These are phyloP conservation scores for Sugiyamaella neomexicana DNA, from an alignment of 1,139 yeast species.

Conservation along the genomic window DNA sequence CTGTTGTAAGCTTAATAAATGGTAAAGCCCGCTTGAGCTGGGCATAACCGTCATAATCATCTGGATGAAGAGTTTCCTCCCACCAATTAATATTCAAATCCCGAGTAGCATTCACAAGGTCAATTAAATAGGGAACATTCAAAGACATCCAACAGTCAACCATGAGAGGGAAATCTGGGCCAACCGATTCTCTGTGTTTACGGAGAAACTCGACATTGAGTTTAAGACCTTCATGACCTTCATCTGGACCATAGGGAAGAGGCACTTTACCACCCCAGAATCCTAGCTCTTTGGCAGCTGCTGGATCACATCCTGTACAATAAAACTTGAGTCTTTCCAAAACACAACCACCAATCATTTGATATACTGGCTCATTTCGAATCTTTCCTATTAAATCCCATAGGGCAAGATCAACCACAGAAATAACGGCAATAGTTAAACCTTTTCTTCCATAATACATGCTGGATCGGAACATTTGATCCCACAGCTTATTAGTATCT, in stretches of 20 bases:
- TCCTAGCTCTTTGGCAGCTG: slow-evolving; percentile 49
- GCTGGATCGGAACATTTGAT: slow-evolving; percentile 50
- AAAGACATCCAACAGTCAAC: slow-evolving; percentile 54
- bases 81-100: slow-evolving; percentile 53
- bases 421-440: slow-evolving; percentile 48
- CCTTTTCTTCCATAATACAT: slow-evolving; percentile 55
- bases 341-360: slow-evolving; percentile 53
- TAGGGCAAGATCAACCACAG: slow-evolving; percentile 50
- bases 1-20: slow-evolving; percentile 50
- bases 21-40: slow-evolving; percentile 50
- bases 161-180: slow-evolving; percentile 53
- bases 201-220: slow-evolving; percentile 49
- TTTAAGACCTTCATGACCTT: slow-evolving; percentile 47
- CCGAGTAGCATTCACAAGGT: slow-evolving; percentile 46
- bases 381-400: slow-evolving; percentile 53
- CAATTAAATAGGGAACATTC: slow-evolving; percentile 50
- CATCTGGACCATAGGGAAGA: slow-evolving; percentile 52
- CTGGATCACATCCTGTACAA: slow-evolving; percentile 51
- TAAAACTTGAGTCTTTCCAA: slow-evolving; percentile 48
- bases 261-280: slow-evolving; percentile 56
- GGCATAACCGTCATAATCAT: slow-evolving; percentile 50
- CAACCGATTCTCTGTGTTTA: slow-evolving; percentile 48
- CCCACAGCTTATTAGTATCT: slow-evolving; percentile 48
- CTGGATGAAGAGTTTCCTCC: slow-evolving; percentile 53
- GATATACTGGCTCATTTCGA: slow-evolving; percentile 51